A percentile compares a stretch with the other conserved stretches of the same genome.
phyloP scores from a whole-genome alignment of 2,329 filamentous ascomycete species.

The Penicillium sp. region DNA sequence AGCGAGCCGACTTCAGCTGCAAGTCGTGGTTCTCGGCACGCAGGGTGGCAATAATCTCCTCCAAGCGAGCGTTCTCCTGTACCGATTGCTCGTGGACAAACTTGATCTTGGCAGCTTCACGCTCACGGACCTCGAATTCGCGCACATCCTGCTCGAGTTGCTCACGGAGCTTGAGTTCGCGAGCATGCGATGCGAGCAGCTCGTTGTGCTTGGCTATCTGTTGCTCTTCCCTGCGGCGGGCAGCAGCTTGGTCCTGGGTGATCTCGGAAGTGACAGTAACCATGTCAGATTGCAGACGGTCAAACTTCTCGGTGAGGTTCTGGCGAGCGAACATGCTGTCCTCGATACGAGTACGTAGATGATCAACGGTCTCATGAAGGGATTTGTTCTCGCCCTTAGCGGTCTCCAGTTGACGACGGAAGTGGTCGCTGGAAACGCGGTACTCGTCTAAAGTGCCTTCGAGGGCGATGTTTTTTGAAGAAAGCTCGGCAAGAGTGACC shows the following conservation, averaged over 20 bases:
- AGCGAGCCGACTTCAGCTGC: slow-evolving; percentile 66
- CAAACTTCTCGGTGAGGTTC: slow-evolving; percentile 78
- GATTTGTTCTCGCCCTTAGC: slow-evolving; percentile 66
- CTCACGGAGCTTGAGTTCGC: slow-evolving; percentile 65
- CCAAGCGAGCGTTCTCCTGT: slow-evolving; percentile 63
- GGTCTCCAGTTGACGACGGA: slow-evolving; percentile 53
- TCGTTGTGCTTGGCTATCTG: slow-evolving; percentile 55
- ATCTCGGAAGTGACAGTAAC: slow-evolving; percentile 74
- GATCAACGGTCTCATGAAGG: slow-evolving; percentile 70
- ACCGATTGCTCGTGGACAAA: slow-evolving; percentile 71
- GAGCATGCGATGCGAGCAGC: slow-evolving; percentile 60
- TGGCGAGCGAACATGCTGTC: slow-evolving; percentile 85
- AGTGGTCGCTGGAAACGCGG: slow-evolving; percentile 59
- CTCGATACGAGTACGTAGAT: slow-evolving; percentile 74
- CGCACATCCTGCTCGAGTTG: slow-evolving; percentile 62
- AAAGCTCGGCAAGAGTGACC: slow-evolving; percentile 54
- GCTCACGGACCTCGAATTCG: slow-evolving; percentile 68
- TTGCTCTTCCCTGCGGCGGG: slow-evolving; percentile 67
- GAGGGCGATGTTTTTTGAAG: slow-evolving; percentile 61
- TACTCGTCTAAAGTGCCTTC: slow-evolving; percentile 66
- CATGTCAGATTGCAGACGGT: slow-evolving; percentile 86
- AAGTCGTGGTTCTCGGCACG: slow-evolving; percentile 64
- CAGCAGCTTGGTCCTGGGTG: slow-evolving; percentile 76
- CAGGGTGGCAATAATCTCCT: slow-evolving; percentile 53
- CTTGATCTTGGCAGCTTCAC: slow-evolving; percentile 74